Base-by-base conservation (phyloP, 495 filamentous ascomycete genomes). In the Lasiosphaeria miniovina region DNA sequence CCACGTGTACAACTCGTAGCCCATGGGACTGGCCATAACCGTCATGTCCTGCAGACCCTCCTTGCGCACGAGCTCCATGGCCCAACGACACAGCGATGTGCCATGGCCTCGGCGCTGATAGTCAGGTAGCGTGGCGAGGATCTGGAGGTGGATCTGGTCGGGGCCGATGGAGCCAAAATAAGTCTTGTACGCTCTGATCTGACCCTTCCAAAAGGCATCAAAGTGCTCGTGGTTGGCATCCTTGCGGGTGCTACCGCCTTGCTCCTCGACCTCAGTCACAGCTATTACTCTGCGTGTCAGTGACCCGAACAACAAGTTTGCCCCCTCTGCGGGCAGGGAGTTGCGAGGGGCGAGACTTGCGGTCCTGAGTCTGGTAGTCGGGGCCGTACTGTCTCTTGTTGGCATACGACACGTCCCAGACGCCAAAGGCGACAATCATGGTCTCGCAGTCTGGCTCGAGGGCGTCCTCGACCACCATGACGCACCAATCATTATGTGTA, bases 11-110 rank as follows among this genome's bases (percentile, higher is more conserved):
- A 76, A 64, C 31, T 46, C 55, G 40, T 63, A 61, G 36, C 74
- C 74, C 74, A 76, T 75, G 15, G 74, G 73, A 46, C 72, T 75
- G 36, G 71, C 72, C 61, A 71, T 65, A 43, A 74, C 72, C 0
- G 72, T 69, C 40, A 72, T 62, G 36, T 65, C 55, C 11, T 63
- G 57, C 35, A 73, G 48, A 4, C 41, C 34, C 40, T 64, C 60
- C 33, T 45, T 52, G 8, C 58, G 57, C 17, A 68, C 63, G 10
- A 62, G 51, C 7, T 71, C 66, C 61, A 73, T 69, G 15, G 60
- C 71, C 72, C 71, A 75, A 14, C 32, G 58, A 35, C 71, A 73
- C 7, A 75, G 62, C 32, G 67, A 65, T 4, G 69, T 61, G 15
- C 51, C 72, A 36, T 71, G 67, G 38, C 72, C 72, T 11, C 72